Evolutionary conservation across 2,329 filamentous ascomycete species (phyloP).

Genomic region (Cladosporium oxysporum): DNA sequence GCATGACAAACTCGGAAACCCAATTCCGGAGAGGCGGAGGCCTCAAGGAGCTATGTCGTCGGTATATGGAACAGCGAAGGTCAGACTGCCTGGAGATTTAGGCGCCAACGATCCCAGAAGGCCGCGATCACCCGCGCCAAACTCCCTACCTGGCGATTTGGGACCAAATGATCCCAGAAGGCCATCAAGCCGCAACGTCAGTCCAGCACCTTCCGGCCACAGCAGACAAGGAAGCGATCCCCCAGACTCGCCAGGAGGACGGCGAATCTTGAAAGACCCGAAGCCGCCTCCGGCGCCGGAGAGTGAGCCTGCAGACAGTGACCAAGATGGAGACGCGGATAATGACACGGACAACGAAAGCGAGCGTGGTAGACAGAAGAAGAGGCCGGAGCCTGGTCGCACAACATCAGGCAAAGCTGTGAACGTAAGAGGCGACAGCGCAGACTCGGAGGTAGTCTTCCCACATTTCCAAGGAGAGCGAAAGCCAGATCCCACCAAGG

Average conservation of each 20-base stretch:
- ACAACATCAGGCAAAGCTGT: constrained; percentile 38
- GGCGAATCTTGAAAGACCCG: constrained; percentile 33
- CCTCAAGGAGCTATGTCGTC: constrained; percentile 34
- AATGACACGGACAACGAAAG: constrained; percentile 34
- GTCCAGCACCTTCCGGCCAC: constrained; percentile 31
- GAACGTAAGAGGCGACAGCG: constrained; percentile 33
- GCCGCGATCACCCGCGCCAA: constrained; percentile 35
- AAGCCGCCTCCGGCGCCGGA: constrained; percentile 11
- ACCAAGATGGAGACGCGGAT: constrained; percentile 25
- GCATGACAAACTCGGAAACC: constrained; percentile 35
- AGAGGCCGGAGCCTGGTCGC: constrained; percentile 37
- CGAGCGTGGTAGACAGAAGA: constrained; percentile 35
- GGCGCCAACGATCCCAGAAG: constrained; percentile 39
- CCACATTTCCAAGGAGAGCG: constrained; percentile 21
- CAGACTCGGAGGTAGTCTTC: constrained; percentile 33
- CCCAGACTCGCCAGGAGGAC: constrained; percentile 25
- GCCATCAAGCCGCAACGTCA: constrained; percentile 28
- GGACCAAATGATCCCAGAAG: constrained; percentile 31
- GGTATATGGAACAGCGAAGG: constrained; percentile 31
- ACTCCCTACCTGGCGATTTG: constrained; percentile 34
- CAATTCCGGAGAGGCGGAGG: constrained; percentile 29
- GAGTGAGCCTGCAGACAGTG: constrained; percentile 23
- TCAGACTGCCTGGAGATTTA: constrained; percentile 40
- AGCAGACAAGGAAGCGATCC: constrained; percentile 27
- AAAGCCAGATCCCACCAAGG: constrained; percentile 40